These are phyloP conservation scores for Corylus heterophylla DNA, from an alignment of 306 rosid genomes.

Conservation along the genomic window DNA sequence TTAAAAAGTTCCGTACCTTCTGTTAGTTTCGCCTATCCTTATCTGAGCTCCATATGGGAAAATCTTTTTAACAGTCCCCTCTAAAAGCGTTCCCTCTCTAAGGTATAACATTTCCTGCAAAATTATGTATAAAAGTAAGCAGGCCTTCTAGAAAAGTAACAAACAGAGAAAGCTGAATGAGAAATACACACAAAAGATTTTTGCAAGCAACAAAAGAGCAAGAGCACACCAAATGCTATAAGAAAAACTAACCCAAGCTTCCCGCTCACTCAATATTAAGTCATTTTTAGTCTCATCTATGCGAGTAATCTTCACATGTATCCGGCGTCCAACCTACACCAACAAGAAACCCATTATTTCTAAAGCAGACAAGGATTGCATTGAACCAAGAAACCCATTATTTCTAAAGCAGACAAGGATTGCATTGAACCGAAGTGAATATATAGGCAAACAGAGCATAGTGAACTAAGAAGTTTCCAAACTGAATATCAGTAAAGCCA, in stretches of 20 bases:
- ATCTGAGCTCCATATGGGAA: constrained; percentile 88
- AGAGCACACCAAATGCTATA: constrained; percentile 16
- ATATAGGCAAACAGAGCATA: neutral
- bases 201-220: constrained; percentile 10
- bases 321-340: constrained; percentile 71
- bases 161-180: neutral
- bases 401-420: constrained; percentile 17
- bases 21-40: constrained; percentile 63
- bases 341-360: constrained; percentile 19
- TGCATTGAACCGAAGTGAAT: neutral
- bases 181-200: constrained; percentile 3
- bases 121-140: constrained; percentile 11
- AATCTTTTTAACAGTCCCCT: constrained; percentile 78
- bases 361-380: too few relatives aligned
- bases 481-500: neutral
- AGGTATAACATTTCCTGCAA: constrained; percentile 68
- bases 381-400: constrained; percentile 19
- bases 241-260: constrained; percentile 83
- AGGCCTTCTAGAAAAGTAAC: constrained; percentile 15
- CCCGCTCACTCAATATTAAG: constrained; percentile 76
- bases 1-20: constrained; percentile 52
- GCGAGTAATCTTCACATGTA: constrained; percentile 67
- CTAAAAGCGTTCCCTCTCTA: constrained; percentile 79
- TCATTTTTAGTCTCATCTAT: constrained; percentile 75
- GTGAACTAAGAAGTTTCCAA: neutral